Conservation (phyloP, 768 basidiomycete species). For the Crepidotus variabilis region DNA sequence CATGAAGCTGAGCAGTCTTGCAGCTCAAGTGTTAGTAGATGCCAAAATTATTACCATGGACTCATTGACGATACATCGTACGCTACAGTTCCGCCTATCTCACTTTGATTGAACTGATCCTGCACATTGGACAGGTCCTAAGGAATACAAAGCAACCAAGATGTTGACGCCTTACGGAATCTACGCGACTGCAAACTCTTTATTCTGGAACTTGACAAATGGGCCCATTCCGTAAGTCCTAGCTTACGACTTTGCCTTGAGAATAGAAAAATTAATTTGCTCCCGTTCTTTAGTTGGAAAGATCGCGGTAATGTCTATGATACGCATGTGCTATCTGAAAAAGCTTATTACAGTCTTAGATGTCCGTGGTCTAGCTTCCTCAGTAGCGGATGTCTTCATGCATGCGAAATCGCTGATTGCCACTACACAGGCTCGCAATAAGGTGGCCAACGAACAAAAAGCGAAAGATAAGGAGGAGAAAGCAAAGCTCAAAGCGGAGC, state of each 20-base stretch:
- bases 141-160: slow-evolving; percentile 22
- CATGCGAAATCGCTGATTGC: too few species aligned
- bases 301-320: too few species aligned
- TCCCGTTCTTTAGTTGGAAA: too few species aligned
- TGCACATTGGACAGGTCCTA: slow-evolving; percentile 19
- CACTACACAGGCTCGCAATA: too few species aligned
- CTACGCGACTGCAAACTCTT: slow-evolving; percentile 40
- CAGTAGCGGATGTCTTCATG: too few species aligned
- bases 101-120: not conserved
- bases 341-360: too few species aligned
- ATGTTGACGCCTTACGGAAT: slow-evolving; percentile 34
- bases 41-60: slow-evolving; percentile 38
- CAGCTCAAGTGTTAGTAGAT: slow-evolving; percentile 46
- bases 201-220: slow-evolving; percentile 49
- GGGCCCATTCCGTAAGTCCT: slow-evolving; percentile 27
- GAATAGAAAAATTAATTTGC: too few species aligned
- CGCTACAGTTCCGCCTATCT: slow-evolving; percentile 8
- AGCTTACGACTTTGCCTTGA: not conserved
- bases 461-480: too few species aligned
- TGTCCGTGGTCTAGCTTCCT: too few species aligned
- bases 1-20: slow-evolving; percentile 49
- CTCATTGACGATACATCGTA: slow-evolving; percentile 47
- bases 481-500: too few species aligned
- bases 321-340: too few species aligned
- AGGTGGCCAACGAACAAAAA: too few species aligned